These are phyloP conservation scores for Hypoxylon fragiforme DNA, from an alignment of 495 filamentous ascomycete species.

Conservation along the genomic window DNA sequence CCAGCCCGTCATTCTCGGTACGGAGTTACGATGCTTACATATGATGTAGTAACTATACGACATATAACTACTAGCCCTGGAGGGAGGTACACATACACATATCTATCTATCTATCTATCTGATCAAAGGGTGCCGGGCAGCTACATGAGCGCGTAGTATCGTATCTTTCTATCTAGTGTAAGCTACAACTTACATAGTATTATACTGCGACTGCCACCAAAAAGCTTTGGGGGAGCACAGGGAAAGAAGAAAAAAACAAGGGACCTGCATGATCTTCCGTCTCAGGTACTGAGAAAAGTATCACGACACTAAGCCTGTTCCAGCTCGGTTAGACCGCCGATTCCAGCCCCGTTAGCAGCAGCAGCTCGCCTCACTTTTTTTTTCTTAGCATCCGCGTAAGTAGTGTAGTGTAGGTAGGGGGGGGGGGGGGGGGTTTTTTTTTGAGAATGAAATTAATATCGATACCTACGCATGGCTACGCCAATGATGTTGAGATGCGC, in stretches of 20 bases:
- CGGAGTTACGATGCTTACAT: slow-evolving; percentile 21
- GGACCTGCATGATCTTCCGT: background rate
- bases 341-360: slow-evolving; percentile 32
- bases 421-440: no score
- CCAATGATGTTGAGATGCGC: slow-evolving; percentile 13
- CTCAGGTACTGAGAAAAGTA: background rate
- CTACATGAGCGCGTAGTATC: no score
- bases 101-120: slow-evolving; percentile 1
- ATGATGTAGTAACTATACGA: no score
- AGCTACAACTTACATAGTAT: no score
- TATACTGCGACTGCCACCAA: no score
- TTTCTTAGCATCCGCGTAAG: slow-evolving; percentile 16
- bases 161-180: no score
- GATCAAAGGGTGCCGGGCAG: no score
- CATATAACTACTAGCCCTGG: no score
- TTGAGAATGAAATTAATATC: slow-evolving; percentile 35
- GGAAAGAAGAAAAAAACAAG: background rate
- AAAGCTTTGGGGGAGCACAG: no score
- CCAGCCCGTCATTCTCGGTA: slow-evolving; percentile 15
- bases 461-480: slow-evolving; percentile 31
- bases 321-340: slow-evolving; percentile 22
- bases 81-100: slow-evolving; percentile 5
- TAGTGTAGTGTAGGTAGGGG: no score
- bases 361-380: slow-evolving; percentile 34
- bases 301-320: background rate